These are phyloP conservation scores for Metarhizium rileyi DNA, from an alignment of 2,329 filamentous ascomycete species.

Conservation along the genomic window DNA sequence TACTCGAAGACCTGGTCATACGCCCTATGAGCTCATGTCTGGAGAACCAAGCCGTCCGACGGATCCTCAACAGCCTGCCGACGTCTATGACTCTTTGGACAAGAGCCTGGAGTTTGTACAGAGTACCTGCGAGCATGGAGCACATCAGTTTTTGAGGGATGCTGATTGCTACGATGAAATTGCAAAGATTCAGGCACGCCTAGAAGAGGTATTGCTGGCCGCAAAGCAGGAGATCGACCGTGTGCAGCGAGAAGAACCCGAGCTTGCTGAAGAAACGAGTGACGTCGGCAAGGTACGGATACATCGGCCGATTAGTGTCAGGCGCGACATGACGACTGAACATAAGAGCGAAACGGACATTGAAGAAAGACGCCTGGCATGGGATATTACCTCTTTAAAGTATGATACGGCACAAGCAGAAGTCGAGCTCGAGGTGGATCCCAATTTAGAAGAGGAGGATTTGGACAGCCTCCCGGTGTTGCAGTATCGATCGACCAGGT, in stretches of 20 bases:
- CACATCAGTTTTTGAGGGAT: constrained; percentile 81
- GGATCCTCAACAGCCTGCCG: constrained; percentile 15
- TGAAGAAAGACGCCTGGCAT: constrained; percentile 14
- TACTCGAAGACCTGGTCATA: constrained; percentile 23
- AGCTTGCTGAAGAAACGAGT: constrained; percentile 26
- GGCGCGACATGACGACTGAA: constrained; percentile 30
- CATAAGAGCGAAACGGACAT: constrained; percentile 17
- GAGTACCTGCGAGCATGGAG: constrained; percentile 72
- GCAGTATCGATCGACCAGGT: constrained; percentile 32
- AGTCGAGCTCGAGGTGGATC: constrained; percentile 23
- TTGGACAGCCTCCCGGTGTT: constrained; percentile 30
- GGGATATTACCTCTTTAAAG: constrained; percentile 11
- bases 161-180: constrained; percentile 78
- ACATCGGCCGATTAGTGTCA: constrained; percentile 43
- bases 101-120: constrained; percentile 73
- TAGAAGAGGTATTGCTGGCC: constrained; percentile 52
- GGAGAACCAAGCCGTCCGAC: background rate
- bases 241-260: constrained; percentile 41
- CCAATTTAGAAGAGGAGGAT: constrained; percentile 31
- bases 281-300: constrained; percentile 36
- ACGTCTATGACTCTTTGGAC: constrained; percentile 65
- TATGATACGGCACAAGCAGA: constrained; percentile 9
- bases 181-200: constrained; percentile 53
- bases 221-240: constrained; percentile 51
- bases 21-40: constrained; percentile 15